phyloP scores from a whole-genome alignment of 257 asterid genomes.

The Buddleja alternifolia region DNA sequence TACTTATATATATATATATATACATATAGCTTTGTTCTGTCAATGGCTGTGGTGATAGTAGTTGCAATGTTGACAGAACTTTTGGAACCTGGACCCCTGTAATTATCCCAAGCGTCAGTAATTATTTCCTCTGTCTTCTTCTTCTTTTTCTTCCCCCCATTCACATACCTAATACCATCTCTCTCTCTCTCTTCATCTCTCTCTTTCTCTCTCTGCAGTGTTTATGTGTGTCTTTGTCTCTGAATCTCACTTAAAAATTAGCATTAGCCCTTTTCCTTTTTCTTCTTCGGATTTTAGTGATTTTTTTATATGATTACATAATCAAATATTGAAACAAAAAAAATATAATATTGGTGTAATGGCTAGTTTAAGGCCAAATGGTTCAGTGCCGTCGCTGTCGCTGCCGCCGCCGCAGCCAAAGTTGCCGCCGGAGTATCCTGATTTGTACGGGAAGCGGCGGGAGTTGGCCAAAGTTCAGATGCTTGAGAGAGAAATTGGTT shows the following conservation, averaged over 20 bases:
- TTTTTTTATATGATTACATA: conserved; percentile 13
- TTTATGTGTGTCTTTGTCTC: not conserved
- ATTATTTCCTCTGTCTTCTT: conserved; percentile 20
- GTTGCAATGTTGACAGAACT: conserved; percentile 54
- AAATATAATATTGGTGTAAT: conserved; percentile 30
- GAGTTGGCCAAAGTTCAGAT: conserved; percentile 73
- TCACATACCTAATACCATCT: conserved; percentile 27
- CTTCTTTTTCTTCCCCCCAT: conserved; percentile 22
- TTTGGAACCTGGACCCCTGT: conserved; percentile 58
- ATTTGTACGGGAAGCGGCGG: conserved; percentile 87
- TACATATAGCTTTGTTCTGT: conserved; percentile 30
- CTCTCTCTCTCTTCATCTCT: conserved; percentile 19
- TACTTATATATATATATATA: not conserved
- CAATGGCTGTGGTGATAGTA: conserved; percentile 47
- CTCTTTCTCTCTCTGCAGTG: conserved; percentile 6
- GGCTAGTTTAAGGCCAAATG: conserved; percentile 44
- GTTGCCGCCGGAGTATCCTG: conserved; percentile 90
- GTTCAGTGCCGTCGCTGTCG: conserved; percentile 56
- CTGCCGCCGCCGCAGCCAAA: conserved; percentile 90
- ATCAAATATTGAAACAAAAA: not conserved
- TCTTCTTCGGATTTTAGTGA: not conserved
- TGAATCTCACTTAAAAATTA: not conserved
- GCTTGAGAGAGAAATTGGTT: conserved; percentile 84
- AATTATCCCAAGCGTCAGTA: conserved; percentile 44
- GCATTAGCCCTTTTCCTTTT: not conserved